Evolutionary conservation across 192 early-diverging fungal species (phyloP).

Genomic region (Umbelopsis vinacea): DNA sequence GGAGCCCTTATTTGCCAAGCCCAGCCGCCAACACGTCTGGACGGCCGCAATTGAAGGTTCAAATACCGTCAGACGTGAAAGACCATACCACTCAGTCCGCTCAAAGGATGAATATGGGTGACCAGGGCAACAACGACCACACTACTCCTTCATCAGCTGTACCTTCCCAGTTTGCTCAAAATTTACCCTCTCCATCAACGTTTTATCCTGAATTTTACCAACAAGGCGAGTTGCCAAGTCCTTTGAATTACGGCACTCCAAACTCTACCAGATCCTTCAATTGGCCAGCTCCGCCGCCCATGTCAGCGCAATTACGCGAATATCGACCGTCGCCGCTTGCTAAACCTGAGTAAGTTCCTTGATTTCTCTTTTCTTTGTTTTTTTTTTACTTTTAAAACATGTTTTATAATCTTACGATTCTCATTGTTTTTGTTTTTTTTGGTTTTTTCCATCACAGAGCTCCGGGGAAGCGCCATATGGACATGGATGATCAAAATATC

Average conservation of each 20-base stretch:
- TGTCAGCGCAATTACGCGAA: conserved; percentile 38
- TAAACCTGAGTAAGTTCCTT: conserved; percentile 37
- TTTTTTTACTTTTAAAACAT: too few species aligned
- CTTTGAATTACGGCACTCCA: conserved; percentile 74
- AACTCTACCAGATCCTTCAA: conserved; percentile 70
- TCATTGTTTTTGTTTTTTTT: background rate
- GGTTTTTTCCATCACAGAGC: background rate
- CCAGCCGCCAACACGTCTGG: background rate
- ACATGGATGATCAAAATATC: background rate
- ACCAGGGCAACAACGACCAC: conserved; percentile 46
- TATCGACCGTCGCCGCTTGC: conserved; percentile 59
- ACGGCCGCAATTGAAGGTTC: background rate
- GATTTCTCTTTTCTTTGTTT: too few species aligned
- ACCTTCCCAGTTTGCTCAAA: conserved; percentile 61
- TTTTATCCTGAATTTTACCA: conserved; percentile 75
- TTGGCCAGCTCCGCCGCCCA: conserved; percentile 55
- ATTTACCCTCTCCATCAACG: conserved; percentile 70
- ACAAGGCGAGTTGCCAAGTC: conserved; percentile 64
- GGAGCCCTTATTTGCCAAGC: background rate
- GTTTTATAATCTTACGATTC: background rate
- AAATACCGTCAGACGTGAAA: conserved; percentile 15
- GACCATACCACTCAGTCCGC: background rate
- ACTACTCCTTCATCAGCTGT: conserved; percentile 60
- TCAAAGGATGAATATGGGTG: background rate
- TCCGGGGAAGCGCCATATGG: background rate